These are phyloP conservation scores for Eucalyptus pauciflora DNA, from an alignment of 345 rosid genomes.

Conservation along the genomic window DNA sequence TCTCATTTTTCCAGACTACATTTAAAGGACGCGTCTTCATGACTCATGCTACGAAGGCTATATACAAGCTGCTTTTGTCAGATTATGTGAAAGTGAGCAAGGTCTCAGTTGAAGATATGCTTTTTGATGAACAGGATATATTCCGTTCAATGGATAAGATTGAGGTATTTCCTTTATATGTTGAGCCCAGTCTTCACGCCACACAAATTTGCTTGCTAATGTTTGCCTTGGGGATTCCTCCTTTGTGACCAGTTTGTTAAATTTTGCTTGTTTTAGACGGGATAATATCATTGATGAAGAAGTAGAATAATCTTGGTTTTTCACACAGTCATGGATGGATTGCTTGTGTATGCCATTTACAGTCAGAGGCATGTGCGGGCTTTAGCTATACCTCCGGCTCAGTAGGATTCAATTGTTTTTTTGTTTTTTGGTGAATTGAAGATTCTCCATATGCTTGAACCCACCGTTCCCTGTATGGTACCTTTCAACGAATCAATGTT, in stretches of 20 bases:
- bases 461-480: neutral
- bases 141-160: constrained; percentile 87
- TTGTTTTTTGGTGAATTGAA: neutral
- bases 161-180: constrained; percentile 38
- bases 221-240: neutral
- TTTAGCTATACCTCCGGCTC: neutral
- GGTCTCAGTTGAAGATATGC: constrained; percentile 93
- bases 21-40: constrained; percentile 86
- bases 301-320: neutral
- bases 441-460: neutral
- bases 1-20: constrained; percentile 44
- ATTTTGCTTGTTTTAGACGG: neutral
- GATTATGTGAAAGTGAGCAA: constrained; percentile 99
- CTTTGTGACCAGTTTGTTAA: neutral
- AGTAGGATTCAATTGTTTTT: neutral
- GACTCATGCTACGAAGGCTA: constrained; percentile 98
- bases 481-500: neutral
- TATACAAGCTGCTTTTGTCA: constrained; percentile 74
- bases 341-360: neutral
- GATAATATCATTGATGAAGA: neutral
- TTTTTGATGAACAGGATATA: constrained; percentile 88
- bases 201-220: neutral
- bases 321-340: neutral
- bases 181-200: neutral
- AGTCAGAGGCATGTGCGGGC: neutral